Conservation (phyloP, 1,284 basidiomycete genomes). For the Boletus austroedulis region DNA sequence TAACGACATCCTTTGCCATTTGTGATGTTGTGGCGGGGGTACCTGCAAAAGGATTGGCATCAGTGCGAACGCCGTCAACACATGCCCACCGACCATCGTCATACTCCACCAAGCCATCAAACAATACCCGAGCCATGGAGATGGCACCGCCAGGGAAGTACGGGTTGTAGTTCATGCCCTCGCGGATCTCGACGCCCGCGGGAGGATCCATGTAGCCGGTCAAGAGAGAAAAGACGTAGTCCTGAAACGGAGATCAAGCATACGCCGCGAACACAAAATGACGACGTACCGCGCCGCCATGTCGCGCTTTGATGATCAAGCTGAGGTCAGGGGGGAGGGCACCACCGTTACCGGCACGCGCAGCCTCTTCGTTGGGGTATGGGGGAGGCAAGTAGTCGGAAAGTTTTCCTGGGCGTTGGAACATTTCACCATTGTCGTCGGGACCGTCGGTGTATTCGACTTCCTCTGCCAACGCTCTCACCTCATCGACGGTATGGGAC, state of each 20-base stretch:
- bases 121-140: constrained; percentile 96
- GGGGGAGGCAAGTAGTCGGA: constrained; percentile 96
- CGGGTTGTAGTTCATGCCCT: constrained; percentile 97
- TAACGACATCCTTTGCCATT: constrained; percentile 98
- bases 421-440: constrained; percentile 96
- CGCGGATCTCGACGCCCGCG: constrained; percentile 93
- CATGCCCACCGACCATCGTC: constrained; percentile 65
- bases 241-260: constrained; percentile 52
- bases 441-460: constrained; percentile 97
- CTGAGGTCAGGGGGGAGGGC: constrained; percentile 97
- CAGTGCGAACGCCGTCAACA: neutral
- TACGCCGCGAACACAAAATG: neutral
- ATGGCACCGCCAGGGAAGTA: constrained; percentile 98
- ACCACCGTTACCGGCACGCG: constrained; percentile 91
- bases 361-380: constrained; percentile 98
- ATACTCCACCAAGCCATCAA: constrained; percentile 94
- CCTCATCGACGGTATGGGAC: constrained; percentile 93
- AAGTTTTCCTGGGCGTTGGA: constrained; percentile 95
- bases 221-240: constrained; percentile 95
- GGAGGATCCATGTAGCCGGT: constrained; percentile 98
- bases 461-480: constrained; percentile 91
- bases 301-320: constrained; percentile 97
- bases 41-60: constrained; percentile 46
- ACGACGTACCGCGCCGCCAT: constrained; percentile 79
- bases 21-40: constrained; percentile 98